Percentiles rank a stretch among this genome's conserved stretches.
Conservation (phyloP, 495 filamentous ascomycete species). For the Trichoderma virens region DNA sequence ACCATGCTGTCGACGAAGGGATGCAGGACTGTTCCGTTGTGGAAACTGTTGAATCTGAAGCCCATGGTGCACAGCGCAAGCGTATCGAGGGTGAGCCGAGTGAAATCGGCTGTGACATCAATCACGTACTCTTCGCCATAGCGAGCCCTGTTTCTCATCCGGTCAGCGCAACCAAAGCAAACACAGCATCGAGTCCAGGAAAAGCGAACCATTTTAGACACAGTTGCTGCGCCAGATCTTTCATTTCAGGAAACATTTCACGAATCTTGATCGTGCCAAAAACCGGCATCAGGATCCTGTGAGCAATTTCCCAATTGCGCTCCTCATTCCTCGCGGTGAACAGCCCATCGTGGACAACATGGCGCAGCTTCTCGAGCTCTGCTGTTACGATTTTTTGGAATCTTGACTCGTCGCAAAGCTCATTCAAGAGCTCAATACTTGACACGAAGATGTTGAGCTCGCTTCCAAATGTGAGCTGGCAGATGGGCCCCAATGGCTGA, state of each 20-base stretch:
- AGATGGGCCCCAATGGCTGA: constrained; percentile 16
- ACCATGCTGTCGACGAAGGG: constrained; percentile 53
- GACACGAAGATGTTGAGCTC: constrained; percentile 31
- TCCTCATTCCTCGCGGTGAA: constrained; percentile 44
- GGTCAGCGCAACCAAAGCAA: neutral
- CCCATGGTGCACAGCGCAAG: constrained; percentile 62
- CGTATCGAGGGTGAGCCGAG: constrained; percentile 57
- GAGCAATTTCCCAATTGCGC: constrained; percentile 54
- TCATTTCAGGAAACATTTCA: constrained; percentile 59
- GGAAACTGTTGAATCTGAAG: constrained; percentile 61
- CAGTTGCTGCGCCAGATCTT: constrained; percentile 56
- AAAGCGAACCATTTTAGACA: constrained; percentile 51
- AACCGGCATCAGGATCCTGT: constrained; percentile 50
- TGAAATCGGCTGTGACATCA: constrained; percentile 53
- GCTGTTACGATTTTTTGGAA: constrained; percentile 14
- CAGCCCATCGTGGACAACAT: constrained; percentile 45
- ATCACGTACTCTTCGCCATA: constrained; percentile 45
- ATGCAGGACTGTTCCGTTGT: constrained; percentile 44
- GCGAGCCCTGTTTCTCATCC: constrained; percentile 28
- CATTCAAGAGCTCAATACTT: constrained; percentile 47
- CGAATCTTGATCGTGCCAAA: constrained; percentile 56
- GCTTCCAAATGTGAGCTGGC: constrained; percentile 16
- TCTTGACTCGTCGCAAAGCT: constrained; percentile 49
- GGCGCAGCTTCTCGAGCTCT: constrained; percentile 28
- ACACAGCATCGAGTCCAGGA: neutral